Percentiles rank a stretch among this genome's conserved stretches.
Evolutionary conservation across 2,329 filamentous ascomycete genomes (phyloP).

Genomic region (Saccharata proteae): DNA sequence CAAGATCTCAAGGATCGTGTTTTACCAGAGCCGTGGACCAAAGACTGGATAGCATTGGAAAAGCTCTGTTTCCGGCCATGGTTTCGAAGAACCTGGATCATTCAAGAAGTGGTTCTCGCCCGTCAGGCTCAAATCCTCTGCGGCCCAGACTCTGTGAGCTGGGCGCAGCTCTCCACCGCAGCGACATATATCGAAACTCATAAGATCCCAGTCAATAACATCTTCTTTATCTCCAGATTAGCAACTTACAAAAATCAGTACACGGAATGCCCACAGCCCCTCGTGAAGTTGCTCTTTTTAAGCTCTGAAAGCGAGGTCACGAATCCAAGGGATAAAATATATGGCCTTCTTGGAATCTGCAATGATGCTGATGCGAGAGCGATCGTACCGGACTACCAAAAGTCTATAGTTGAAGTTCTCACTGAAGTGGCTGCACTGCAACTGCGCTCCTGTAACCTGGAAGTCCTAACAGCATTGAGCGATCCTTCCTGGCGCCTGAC

Average conservation of each 20-base stretch:
- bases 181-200: no score
- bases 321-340: constrained; percentile 12
- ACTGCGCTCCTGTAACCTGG: no score
- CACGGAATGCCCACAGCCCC: background rate
- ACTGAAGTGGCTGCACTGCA: constrained; percentile 1
- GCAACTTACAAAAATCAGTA: background rate
- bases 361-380: constrained; percentile 4
- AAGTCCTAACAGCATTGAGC: background rate
- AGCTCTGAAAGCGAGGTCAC: constrained; percentile 6
- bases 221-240: background rate
- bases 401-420: constrained; percentile 9
- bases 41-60: background rate
- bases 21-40: background rate
- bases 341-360: constrained; percentile 10
- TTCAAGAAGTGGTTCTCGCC: constrained; percentile 11
- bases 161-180: constrained; percentile 10
- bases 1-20: background rate
- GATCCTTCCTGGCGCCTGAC: background rate
- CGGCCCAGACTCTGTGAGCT: constrained; percentile 7
- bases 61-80: constrained; percentile 7
- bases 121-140: constrained; percentile 6
- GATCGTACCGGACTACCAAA: constrained; percentile 8
- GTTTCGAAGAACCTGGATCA: constrained; percentile 13
- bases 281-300: background rate
- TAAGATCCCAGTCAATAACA: background rate